phyloP scores from a whole-genome alignment of 2,329 filamentous ascomycete species.

The Gnomoniopsis smithogilvyi region DNA sequence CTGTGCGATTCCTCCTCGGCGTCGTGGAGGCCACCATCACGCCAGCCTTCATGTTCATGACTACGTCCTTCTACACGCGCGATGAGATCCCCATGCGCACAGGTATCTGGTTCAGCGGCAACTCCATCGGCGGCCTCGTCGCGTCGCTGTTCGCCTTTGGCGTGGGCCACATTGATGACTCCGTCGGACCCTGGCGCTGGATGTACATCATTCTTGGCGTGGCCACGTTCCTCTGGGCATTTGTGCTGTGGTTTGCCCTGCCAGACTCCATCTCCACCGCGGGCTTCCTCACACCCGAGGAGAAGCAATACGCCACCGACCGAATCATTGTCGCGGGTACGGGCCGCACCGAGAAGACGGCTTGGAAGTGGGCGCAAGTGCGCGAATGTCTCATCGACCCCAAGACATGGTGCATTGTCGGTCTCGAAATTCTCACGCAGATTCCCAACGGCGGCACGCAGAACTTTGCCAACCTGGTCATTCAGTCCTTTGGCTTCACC shows the following conservation, averaged over 20 bases:
- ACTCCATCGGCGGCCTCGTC: slow-evolving; percentile 44
- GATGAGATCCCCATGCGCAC: slow-evolving; percentile 53
- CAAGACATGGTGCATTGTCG: slow-evolving; percentile 58
- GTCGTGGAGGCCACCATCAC: slow-evolving; percentile 52
- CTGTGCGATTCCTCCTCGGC: slow-evolving; percentile 50
- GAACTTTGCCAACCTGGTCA: slow-evolving; percentile 56
- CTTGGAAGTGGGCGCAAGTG: slow-evolving; percentile 49
- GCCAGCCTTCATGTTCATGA: slow-evolving; percentile 54
- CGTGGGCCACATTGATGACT: slow-evolving; percentile 47
- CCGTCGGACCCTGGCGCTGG: slow-evolving; percentile 50
- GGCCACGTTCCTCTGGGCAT: slow-evolving; percentile 48
- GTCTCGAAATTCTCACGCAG: slow-evolving; percentile 49
- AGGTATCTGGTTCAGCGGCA: slow-evolving; percentile 54
- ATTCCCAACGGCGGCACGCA: slow-evolving; percentile 62
- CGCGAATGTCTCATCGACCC: slow-evolving; percentile 53
- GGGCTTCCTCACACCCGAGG: slow-evolving; percentile 52
- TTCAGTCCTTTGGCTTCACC: slow-evolving; percentile 54
- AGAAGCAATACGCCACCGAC: slow-evolving; percentile 45
- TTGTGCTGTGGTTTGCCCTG: slow-evolving; percentile 44
- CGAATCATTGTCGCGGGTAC: slow-evolving; percentile 49
- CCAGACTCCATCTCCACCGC: slow-evolving; percentile 54
- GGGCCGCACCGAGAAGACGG: slow-evolving; percentile 44
- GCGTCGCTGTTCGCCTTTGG: slow-evolving; percentile 52
- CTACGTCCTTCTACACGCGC: slow-evolving; percentile 53
- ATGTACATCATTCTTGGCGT: slow-evolving; percentile 56